Percentiles rank a stretch among this genome's conserved stretches.
Evolutionary conservation across 768 basidiomycete species (phyloP).

Genomic region (Tricholoma bakamatsutake): DNA sequence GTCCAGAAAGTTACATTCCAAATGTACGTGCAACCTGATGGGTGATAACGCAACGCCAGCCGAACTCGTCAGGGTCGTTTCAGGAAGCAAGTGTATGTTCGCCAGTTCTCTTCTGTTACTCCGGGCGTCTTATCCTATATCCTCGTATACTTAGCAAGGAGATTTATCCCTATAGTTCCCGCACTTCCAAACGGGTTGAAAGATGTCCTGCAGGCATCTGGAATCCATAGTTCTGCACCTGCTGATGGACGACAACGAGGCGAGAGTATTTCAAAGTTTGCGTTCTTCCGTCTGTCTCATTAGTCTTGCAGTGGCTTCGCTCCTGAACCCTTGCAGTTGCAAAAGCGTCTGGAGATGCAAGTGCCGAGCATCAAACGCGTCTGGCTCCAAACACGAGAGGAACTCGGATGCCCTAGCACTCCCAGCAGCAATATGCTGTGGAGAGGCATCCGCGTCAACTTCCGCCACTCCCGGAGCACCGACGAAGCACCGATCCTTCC

Average conservation of each 20-base stretch:
- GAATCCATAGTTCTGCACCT: conserved; percentile 20
- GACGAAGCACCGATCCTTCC: conserved; percentile 20
- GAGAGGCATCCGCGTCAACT: conserved; percentile 13
- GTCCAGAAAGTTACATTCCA: conserved; percentile 75
- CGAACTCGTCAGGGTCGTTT: conserved; percentile 23
- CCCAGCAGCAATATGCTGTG: conserved; percentile 29
- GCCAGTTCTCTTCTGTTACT: neutral
- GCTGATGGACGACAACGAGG: conserved; percentile 47
- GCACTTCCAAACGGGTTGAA: conserved; percentile 70
- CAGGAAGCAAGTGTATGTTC: conserved; percentile 36
- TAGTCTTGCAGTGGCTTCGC: conserved; percentile 43
- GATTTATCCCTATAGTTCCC: conserved; percentile 67
- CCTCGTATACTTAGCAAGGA: conserved; percentile 36
- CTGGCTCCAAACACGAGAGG: conserved; percentile 5
- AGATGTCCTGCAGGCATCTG: conserved; percentile 39
- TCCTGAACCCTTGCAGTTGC: conserved; percentile 64
- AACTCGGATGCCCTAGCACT: conserved; percentile 30
- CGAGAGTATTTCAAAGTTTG: conserved; percentile 18
- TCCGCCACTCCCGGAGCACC: neutral
- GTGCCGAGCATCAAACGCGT: conserved; percentile 27
- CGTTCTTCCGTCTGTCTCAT: conserved; percentile 4
- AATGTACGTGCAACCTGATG: conserved; percentile 62
- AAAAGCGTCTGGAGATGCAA: conserved; percentile 48
- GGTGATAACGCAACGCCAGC: conserved; percentile 24
- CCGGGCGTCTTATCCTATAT: conserved; percentile 4